Conservation (phyloP, 1,139 yeast species). For the Geotrichum europaeum region DNA sequence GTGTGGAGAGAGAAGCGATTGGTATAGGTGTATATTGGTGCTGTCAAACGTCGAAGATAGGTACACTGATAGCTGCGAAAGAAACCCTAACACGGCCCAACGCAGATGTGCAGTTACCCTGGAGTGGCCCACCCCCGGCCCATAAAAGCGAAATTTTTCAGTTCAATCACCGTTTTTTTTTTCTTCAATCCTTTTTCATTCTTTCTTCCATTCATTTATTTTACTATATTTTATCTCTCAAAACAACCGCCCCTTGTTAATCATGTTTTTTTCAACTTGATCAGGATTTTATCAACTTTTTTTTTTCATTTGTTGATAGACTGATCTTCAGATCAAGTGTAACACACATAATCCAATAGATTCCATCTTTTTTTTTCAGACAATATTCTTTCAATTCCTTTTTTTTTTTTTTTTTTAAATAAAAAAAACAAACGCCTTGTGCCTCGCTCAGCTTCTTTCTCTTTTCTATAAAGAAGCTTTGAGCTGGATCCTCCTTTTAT, state of each 20-base stretch:
- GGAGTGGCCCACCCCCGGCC: neutral
- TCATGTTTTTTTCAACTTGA: too few relatives aligned
- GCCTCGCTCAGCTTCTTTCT: neutral
- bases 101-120: neutral
- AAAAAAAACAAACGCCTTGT: neutral
- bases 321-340: neutral
- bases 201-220: neutral
- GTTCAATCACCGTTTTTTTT: neutral
- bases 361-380: neutral
- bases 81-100: neutral
- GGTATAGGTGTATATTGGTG: neutral
- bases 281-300: neutral
- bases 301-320: neutral
- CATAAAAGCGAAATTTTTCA: neutral
- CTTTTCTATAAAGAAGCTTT: neutral
- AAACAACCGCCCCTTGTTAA: too few relatives aligned
- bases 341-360: neutral
- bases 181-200: neutral
- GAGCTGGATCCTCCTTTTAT: neutral
- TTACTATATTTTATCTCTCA: too few relatives aligned
- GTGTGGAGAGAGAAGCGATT: neutral
- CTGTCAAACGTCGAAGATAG: neutral
- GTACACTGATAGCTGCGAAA: neutral
- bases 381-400: neutral
- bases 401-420: neutral